These are phyloP conservation scores for Solanum chacoense DNA, from an alignment of 305 asterid genomes.

Conservation along the genomic window DNA sequence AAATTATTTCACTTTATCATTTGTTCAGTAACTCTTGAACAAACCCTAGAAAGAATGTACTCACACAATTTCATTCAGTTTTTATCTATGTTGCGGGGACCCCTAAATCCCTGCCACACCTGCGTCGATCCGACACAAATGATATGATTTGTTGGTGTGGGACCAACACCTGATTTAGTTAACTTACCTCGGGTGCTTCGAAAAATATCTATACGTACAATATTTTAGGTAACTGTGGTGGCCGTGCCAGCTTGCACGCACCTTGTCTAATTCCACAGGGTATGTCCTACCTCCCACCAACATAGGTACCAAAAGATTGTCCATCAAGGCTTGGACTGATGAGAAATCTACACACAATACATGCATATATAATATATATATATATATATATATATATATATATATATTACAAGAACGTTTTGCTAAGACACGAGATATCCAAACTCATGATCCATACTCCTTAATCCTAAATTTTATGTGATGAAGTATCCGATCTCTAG, in stretches of 20 bases:
- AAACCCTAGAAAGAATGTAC: not conserved
- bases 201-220: not conserved
- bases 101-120: not conserved
- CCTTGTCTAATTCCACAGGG: not conserved
- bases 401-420: not conserved
- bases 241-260: not conserved
- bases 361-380: not conserved
- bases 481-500: not conserved
- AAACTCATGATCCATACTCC: not conserved
- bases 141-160: not conserved
- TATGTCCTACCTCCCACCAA: not conserved
- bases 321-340: not conserved
- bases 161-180: not conserved
- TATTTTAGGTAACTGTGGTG: not conserved
- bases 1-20: not conserved
- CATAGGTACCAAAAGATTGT: not conserved
- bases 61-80: not conserved
- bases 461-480: not conserved
- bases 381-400: not conserved
- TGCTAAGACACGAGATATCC: not conserved
- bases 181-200: not conserved
- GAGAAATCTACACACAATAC: not conserved
- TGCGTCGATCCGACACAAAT: not conserved
- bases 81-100: not conserved
- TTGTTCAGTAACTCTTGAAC: not conserved